Percentiles rank a stretch among this genome's conserved stretches.
Conservation (phyloP, 2,329 filamentous ascomycete species). For the Colletotrichum liriopes region DNA sequence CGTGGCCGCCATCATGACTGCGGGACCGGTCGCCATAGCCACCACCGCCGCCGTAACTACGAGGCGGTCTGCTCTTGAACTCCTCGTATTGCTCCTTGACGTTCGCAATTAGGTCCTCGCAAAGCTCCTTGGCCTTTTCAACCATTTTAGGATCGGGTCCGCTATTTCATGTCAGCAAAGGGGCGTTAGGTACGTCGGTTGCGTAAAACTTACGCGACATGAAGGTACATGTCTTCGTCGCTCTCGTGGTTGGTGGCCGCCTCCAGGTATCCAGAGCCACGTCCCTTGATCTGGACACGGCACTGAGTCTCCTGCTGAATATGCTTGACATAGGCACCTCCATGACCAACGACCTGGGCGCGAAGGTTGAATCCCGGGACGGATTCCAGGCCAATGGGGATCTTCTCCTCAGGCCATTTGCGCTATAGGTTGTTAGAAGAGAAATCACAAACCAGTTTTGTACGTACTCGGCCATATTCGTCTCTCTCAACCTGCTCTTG, state of each 20-base stretch:
- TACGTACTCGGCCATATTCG: conserved; percentile 86
- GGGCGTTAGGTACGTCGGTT: neutral
- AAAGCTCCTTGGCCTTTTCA: conserved; percentile 87
- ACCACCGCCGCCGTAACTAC: conserved; percentile 70
- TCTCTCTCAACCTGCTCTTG: conserved; percentile 88
- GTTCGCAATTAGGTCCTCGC: conserved; percentile 87
- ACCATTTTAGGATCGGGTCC: conserved; percentile 92
- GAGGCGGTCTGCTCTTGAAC: conserved; percentile 87
- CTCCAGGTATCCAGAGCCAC: conserved; percentile 94
- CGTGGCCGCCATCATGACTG: conserved; percentile 54
- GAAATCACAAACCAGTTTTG: neutral
- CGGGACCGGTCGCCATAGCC: conserved; percentile 61
- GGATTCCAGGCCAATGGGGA: conserved; percentile 91
- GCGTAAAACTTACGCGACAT: conserved; percentile 84
- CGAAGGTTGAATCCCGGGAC: conserved; percentile 96
- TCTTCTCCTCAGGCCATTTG: conserved; percentile 99
- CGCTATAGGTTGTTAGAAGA: conserved; percentile 69
- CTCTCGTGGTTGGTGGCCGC: conserved; percentile 89
- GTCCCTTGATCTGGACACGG: conserved; percentile 97
- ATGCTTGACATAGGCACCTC: conserved; percentile 96
- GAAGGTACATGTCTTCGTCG: conserved; percentile 96
- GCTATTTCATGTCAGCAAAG: conserved; percentile 64
- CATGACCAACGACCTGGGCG: conserved; percentile 95
- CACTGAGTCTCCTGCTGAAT: conserved; percentile 97
- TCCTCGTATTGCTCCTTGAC: conserved; percentile 92